Conservation (phyloP, 768 basidiomycete species). For the Cytidiella melzeri region DNA sequence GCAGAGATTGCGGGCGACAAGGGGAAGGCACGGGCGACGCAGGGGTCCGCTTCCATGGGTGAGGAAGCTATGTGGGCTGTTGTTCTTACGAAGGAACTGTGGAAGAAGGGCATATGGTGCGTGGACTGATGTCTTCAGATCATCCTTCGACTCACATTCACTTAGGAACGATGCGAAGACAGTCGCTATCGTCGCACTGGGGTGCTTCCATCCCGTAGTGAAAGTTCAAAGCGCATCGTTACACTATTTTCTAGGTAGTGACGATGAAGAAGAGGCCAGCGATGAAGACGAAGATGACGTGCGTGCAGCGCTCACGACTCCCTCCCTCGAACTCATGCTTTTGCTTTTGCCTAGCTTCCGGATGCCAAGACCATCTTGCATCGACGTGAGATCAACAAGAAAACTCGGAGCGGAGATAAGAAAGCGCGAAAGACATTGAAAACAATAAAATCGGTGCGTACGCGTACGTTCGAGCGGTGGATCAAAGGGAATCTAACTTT, state of each 20-base stretch:
- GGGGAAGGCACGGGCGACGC: conserved; percentile 53
- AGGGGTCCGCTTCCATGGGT: conserved; percentile 39
- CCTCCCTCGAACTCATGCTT: neutral
- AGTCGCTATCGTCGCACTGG: conserved; percentile 85
- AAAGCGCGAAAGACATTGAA: conserved; percentile 72
- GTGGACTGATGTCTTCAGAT: conserved; percentile 7
- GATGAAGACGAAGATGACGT: conserved; percentile 57
- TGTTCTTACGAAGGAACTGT: conserved; percentile 86
- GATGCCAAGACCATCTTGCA: conserved; percentile 77
- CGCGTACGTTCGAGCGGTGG: too few relatives aligned
- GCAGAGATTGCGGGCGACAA: conserved; percentile 79
- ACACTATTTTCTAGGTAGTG: conserved; percentile 94
- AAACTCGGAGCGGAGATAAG: conserved; percentile 76
- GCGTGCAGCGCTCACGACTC: neutral
- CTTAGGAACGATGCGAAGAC: conserved; percentile 84
- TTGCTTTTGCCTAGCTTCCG: conserved; percentile 42
- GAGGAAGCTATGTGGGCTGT: conserved; percentile 99
- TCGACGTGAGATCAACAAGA: conserved; percentile 89
- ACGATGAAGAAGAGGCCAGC: conserved; percentile 67
- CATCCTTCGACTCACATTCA: neutral
- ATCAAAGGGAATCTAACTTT: too few relatives aligned
- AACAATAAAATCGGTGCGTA: conserved; percentile 39
- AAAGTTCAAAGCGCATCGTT: conserved; percentile 94
- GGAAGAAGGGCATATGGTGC: conserved; percentile 89
- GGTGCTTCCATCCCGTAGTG: conserved; percentile 87